phyloP scores from a whole-genome alignment of 805 yeast genomes.

The Pichia phayaonensis region DNA sequence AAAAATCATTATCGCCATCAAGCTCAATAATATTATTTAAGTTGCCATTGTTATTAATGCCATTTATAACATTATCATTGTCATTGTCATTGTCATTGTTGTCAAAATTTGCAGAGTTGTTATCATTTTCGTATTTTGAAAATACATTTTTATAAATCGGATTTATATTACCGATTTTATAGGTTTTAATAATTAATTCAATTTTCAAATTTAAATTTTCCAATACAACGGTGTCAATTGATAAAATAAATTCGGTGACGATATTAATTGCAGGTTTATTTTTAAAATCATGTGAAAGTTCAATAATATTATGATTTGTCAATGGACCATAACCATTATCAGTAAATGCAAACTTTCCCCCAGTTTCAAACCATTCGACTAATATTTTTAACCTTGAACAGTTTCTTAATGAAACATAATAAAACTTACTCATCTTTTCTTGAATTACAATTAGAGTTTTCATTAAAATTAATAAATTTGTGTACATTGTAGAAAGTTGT shows the following conservation, averaged over 20 bases:
- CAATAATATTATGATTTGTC: neutral
- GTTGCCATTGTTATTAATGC: neutral
- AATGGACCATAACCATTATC: neutral
- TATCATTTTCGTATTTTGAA: neutral
- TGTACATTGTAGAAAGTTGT: neutral
- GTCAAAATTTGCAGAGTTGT: neutral
- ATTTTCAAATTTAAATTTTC: neutral
- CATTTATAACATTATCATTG: neutral
- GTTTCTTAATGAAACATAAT: slow-evolving; percentile 8
- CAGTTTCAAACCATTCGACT: slow-evolving; percentile 12
- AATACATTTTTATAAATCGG: neutral
- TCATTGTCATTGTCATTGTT: neutral
- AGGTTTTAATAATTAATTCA: neutral
- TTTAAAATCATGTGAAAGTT: neutral
- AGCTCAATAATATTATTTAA: neutral
- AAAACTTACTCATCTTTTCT: slow-evolving; percentile 3
- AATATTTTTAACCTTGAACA: slow-evolving; percentile 7
- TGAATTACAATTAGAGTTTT: slow-evolving; percentile 2
- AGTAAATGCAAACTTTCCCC: neutral
- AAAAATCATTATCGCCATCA: neutral
- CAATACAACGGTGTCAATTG: neutral
- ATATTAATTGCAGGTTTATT: neutral
- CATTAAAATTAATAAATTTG: slow-evolving; percentile 2
- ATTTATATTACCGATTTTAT: neutral
- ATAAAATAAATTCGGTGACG: neutral